Evolutionary conservation across 495 filamentous ascomycete genomes (phyloP), one percentile per base, ranked within the genome.

Genomic region (Jackrogersella multiformis): DNA sequence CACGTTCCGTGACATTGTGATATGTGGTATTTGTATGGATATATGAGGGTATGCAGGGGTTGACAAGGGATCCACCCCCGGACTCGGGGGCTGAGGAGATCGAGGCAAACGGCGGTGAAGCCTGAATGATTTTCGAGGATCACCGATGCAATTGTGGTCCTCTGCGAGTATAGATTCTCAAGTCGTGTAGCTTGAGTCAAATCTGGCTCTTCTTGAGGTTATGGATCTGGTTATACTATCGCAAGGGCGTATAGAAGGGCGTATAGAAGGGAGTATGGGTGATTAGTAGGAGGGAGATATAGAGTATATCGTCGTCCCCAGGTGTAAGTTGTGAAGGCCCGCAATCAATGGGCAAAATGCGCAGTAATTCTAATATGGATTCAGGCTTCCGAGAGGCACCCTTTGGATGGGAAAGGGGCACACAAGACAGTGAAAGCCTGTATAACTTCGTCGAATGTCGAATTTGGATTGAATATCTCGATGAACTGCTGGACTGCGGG

Each of bases 401-500:
- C 48, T 63, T 61, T 54, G 21, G 16, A 23, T 39, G 35, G 32
- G 21, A n/a, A 59, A 64, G 65, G 64, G 58, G 64, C 58, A 76
- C 75, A 78, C 74, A 73, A 77, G 76, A 79, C 74, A 74, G 76
- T 72, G 69, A 75, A 76, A 78, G 79, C 67, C 80, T 79, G 77
- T 76, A 64, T 77, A 86, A 87, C 89, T 90, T 91, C 87, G 90
- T 94, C 90, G 89, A 90, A 85, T 73, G 81, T 61, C 56, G 83
- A 78, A 81, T 81, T 81, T 84, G 79, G 82, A 85, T 82, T 88
- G 84, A 88, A 85, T 78, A 77, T 82, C 86, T 91, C 91, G 91
- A 82, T 87, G 90, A 82, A 90, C 92, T 93, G 91, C 86, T 89
- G 88, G 89, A 86, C 87, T 86, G 84, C 85, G 82, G 78, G 82